Evolutionary conservation across 805 yeast genomes (phyloP), one percentile per base, ranked within the genome.

Genomic region (Sugiyamaella marilandica): DNA sequence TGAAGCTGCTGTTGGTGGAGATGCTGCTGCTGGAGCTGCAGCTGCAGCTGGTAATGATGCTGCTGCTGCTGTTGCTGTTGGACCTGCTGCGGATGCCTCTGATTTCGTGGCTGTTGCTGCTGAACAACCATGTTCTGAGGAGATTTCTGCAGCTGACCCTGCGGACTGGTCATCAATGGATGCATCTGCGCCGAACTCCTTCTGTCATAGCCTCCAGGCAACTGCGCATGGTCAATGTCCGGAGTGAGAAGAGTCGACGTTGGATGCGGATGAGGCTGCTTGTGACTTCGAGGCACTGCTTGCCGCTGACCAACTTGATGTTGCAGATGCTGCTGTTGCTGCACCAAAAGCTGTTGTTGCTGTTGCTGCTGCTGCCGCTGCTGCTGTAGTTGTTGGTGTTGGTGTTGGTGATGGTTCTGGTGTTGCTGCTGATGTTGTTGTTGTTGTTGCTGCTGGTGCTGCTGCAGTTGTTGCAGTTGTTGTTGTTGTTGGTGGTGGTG

Each of bases 201-300:
- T 18, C 35, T 26, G 29, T 10, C n/a, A 14, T 26, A 24, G 7
- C 19, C n/a, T 18, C 11, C 13, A 43, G 24, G 52, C 16, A 29
- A 9, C 21, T 45, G 52, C 8, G 53, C 35, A 32, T 50, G 53
- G 8, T 51, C 53, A 2, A 43, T 19, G 19, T 51, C 52, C n/a
- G 53, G 53, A 5, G 53, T 50, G n/a, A 50, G 18, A 7, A 49
- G 21, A 19, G 34, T 41, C 21, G 33, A 41, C 7, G 41, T 11
- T 21, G 46, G 46, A 19, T 47, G 50, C 29, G 29, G 29, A 24
- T 24, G 35, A 10, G 13, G 24, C 33, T 41, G 52, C 37, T 34
- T 19, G 32, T 43, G 48, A 14, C 14, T 35, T 24, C 16, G 32
- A 26, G 46, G 45, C 29, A 24, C 29, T 10, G 34, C 41, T n/a